phyloP scores from a whole-genome alignment of 1,139 yeast genomes.

The Diutina rugosa region DNA sequence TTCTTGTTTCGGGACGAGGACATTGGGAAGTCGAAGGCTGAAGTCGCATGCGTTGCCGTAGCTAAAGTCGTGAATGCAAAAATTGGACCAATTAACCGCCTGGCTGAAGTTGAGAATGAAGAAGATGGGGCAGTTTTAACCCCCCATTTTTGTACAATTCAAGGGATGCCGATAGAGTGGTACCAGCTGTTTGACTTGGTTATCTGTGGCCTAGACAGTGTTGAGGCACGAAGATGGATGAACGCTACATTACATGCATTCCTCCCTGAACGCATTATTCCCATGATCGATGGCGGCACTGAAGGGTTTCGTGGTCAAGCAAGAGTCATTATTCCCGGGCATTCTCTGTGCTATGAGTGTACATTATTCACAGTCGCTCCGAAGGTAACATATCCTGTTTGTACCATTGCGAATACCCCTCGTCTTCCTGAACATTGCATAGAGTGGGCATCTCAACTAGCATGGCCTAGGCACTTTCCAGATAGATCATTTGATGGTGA shows the following conservation, averaged over 20 bases:
- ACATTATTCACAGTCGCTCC: conserved; percentile 66
- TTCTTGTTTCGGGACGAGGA: conserved; percentile 65
- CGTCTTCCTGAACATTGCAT: conserved; percentile 89
- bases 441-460: conserved; percentile 76
- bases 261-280: conserved; percentile 45
- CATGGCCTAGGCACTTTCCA: conserved; percentile 51
- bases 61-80: conserved; percentile 23
- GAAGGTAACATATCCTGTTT: conserved; percentile 70
- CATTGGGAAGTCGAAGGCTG: conserved; percentile 73
- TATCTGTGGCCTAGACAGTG: conserved; percentile 80
- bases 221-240: conserved; percentile 88
- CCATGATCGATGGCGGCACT: conserved; percentile 90
- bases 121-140: conserved; percentile 19
- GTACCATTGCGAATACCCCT: conserved; percentile 92
- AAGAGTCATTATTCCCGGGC: conserved; percentile 73
- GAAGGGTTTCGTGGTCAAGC: conserved; percentile 93
- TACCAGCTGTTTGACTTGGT: conserved; percentile 62
- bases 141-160: conserved; percentile 55
- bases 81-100: background rate
- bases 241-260: conserved; percentile 60
- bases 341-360: conserved; percentile 89
- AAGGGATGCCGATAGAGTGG: conserved; percentile 53
- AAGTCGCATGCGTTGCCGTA: conserved; percentile 60
- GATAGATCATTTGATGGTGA: conserved; percentile 52
- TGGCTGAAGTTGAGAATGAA: background rate